Percentiles rank a stretch among this genome's conserved stretches.
Conservation (phyloP, 1,139 yeast genomes). For the Diutina siamensis region DNA sequence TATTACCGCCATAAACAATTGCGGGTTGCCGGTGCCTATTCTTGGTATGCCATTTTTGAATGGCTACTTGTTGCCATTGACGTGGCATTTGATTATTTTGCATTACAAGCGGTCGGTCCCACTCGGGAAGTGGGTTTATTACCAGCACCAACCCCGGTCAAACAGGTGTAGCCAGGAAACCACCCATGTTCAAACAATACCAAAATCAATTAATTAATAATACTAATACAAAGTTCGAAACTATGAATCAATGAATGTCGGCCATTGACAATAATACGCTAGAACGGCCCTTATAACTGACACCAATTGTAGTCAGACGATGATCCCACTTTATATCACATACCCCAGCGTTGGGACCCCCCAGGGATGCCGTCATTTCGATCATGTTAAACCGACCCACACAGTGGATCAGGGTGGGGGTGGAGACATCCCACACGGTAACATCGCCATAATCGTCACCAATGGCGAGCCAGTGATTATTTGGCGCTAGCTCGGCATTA, state of each 20-base stretch:
- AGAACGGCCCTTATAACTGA: not conserved
- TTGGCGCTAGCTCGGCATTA: conserved; percentile 40
- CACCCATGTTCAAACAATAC: too few relatives aligned
- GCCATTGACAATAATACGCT: not conserved
- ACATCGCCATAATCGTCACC: conserved; percentile 56
- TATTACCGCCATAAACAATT: conserved; percentile 3
- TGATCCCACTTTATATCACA: conserved; percentile 35
- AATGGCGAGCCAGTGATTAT: conserved; percentile 37
- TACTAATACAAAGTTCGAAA: not conserved
- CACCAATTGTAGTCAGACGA: not conserved
- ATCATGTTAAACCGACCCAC: conserved; percentile 14
- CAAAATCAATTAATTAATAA: not conserved
- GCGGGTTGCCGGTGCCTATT: not conserved
- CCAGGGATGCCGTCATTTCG: not conserved
- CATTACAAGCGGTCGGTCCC: not conserved
- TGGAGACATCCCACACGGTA: conserved; percentile 37
- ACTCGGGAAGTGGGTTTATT: not conserved
- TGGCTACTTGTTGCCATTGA: conserved; percentile 2
- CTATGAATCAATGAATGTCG: not conserved
- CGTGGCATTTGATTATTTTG: not conserved
- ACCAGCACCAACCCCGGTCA: not conserved
- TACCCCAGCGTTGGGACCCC: conserved; percentile 17
- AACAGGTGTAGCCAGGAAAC: not conserved
- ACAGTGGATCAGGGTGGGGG: conserved; percentile 14
- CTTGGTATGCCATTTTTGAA: conserved; percentile 4